A percentile compares a stretch with the other conserved stretches of the same genome.
Conservation (phyloP, 202 grass and related monocot species). For the Digitaria exilis region DNA sequence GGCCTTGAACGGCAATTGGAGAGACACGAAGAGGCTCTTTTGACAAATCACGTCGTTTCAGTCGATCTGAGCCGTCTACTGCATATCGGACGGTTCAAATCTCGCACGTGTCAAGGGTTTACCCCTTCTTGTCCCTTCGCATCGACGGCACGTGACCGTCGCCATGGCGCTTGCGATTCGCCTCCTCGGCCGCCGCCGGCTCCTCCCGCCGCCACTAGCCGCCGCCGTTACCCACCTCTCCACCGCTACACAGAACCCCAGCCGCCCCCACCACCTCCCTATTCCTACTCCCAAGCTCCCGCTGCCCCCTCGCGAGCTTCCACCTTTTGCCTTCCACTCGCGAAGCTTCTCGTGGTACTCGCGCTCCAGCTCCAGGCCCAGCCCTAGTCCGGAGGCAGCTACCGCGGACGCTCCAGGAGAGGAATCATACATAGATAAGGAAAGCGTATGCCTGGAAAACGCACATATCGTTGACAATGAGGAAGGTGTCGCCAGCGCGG, state of each 20-base stretch:
- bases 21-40: background rate
- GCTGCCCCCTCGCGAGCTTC: background rate
- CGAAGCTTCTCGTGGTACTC: constrained; percentile 69
- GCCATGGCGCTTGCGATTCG: constrained; percentile 48
- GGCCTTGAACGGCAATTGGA: background rate
- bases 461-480: constrained; percentile 11
- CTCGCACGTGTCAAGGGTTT: background rate
- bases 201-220: constrained; percentile 30
- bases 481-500: constrained; percentile 24
- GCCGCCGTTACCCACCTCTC: constrained; percentile 25
- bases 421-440: background rate
- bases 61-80: constrained; percentile 18
- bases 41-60: background rate
- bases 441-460: background rate
- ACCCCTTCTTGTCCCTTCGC: background rate
- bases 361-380: background rate
- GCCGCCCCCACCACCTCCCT: background rate
- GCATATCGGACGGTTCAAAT: background rate
- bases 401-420: background rate
- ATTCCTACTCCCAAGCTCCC: background rate
- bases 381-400: background rate
- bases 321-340: constrained; percentile 37
- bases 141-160: background rate
- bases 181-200: constrained; percentile 46
- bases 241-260: background rate